Evolutionary conservation across 2,329 filamentous ascomycete species (phyloP).

Genomic region (Rhexocercosporidium sp.): DNA sequence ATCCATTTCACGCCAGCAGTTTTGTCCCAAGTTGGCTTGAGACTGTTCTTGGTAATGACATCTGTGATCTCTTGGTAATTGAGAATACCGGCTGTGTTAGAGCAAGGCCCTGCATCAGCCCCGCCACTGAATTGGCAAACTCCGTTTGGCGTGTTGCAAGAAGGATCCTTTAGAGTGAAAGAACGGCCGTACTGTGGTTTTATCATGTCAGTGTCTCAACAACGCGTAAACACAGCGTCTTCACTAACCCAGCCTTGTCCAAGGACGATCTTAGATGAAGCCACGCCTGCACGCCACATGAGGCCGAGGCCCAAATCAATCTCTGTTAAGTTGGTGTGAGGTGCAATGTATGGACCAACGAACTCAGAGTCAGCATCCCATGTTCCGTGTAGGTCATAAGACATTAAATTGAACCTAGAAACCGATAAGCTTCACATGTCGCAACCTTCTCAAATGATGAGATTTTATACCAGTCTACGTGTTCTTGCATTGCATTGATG

Average conservation of each 20-base stretch:
- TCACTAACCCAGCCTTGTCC: conserved; percentile 1
- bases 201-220: neutral
- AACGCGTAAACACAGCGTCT: neutral
- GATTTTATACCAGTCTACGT: conserved; percentile 39
- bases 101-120: conserved; percentile 22
- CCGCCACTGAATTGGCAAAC: conserved; percentile 15
- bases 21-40: neutral
- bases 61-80: conserved; percentile 44
- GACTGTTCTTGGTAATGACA: neutral
- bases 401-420: too few species aligned
- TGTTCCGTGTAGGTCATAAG: conserved; percentile 34
- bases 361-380: conserved; percentile 29
- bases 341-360: neutral
- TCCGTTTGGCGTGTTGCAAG: conserved; percentile 18
- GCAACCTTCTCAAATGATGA: too few species aligned
- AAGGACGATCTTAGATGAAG: neutral
- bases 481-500: conserved; percentile 28
- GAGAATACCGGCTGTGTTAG: neutral
- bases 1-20: neutral
- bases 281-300: neutral
- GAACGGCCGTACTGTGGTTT: neutral
- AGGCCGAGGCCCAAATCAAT: conserved; percentile 42
- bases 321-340: conserved; percentile 49
- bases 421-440: conserved; percentile 14
- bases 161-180: neutral